Percentiles rank a stretch among this genome's conserved stretches.
phyloP scores from a whole-genome alignment of 1,284 basidiomycete species.

The Ustilago curta region DNA sequence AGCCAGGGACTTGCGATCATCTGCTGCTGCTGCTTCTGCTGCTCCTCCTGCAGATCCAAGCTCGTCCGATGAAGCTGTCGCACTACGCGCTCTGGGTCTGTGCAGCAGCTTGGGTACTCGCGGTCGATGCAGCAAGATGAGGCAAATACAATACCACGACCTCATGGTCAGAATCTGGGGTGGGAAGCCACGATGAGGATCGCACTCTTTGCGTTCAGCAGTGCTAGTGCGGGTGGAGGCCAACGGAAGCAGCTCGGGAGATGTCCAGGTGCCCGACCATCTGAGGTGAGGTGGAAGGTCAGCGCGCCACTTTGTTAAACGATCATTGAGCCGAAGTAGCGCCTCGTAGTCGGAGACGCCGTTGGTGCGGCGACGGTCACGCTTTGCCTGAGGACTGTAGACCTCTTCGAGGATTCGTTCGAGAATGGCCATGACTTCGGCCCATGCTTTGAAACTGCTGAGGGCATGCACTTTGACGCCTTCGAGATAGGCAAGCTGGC shows the following conservation, averaged over 20 bases:
- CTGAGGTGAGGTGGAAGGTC: conserved; percentile 38
- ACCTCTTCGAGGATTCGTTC: conserved; percentile 52
- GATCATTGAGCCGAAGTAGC: conserved; percentile 27
- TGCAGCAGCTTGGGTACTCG: conserved; percentile 41
- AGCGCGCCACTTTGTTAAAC: conserved; percentile 30
- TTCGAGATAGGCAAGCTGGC: conserved; percentile 26
- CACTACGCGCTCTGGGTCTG: conserved; percentile 7
- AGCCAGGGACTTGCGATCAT: neutral
- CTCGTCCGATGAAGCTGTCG: conserved; percentile 7
- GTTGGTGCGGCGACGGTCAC: conserved; percentile 33
- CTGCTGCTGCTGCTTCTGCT: no score
- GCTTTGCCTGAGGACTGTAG: conserved; percentile 49
- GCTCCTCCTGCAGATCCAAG: neutral
- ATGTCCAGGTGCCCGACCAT: conserved; percentile 46
- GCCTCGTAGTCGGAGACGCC: conserved; percentile 40
- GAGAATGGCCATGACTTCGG: conserved; percentile 53
- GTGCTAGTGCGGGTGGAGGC: neutral
- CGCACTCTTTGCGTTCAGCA: conserved; percentile 24
- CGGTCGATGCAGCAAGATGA: conserved; percentile 50
- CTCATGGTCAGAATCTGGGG: conserved; percentile 52
- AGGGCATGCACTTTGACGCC: conserved; percentile 51
- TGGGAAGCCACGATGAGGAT: conserved; percentile 37
- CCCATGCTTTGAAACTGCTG: conserved; percentile 51
- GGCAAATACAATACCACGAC: conserved; percentile 55
- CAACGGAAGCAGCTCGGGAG: conserved; percentile 17